Percentiles rank a stretch among this genome's conserved stretches.
Conservation (phyloP, 179 eudicot genomes). For the Beta macrorhiza region DNA sequence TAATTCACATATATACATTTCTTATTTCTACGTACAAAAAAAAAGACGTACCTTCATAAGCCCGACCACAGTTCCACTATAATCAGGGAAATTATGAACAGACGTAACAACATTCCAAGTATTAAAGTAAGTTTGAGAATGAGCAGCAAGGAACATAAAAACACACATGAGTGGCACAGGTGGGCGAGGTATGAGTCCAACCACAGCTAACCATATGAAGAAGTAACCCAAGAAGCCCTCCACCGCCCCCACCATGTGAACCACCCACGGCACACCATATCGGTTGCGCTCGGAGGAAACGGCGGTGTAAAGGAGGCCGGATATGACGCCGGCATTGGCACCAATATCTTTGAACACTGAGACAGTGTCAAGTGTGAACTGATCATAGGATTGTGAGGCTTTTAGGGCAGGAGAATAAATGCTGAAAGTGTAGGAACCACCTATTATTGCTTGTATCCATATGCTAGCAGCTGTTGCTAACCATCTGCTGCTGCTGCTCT, state of each 20-base stretch:
- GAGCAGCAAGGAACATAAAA: conserved; percentile 77
- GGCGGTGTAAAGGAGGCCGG: conserved; percentile 66
- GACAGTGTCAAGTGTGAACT: conserved; percentile 70
- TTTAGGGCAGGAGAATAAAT: conserved; percentile 70
- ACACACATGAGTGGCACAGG: conserved; percentile 52
- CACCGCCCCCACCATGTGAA: conserved; percentile 56
- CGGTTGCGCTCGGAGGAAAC: conserved; percentile 10
- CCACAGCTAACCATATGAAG: conserved; percentile 71
- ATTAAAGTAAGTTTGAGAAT: conserved; percentile 73
- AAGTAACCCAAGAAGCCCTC: conserved; percentile 78
- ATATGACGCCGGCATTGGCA: conserved; percentile 70
- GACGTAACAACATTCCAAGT: conserved; percentile 89
- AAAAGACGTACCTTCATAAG: conserved; percentile 71
- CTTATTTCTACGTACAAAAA: too few species aligned
- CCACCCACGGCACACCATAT: conserved; percentile 66
- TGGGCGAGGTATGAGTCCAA: conserved; percentile 47
- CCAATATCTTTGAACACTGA: conserved; percentile 90
- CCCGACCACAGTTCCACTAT: conserved; percentile 84
- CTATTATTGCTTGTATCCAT: conserved; percentile 70
- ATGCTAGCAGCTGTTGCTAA: conserved; percentile 61
- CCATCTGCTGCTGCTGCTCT: conserved; percentile 45
- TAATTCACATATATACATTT: too few species aligned
- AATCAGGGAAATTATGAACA: conserved; percentile 64
- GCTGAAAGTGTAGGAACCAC: conserved; percentile 76
- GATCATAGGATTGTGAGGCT: conserved; percentile 61